A percentile compares a stretch with the other conserved stretches of the same genome.
These are phyloP conservation scores for Suillus discolor DNA, from an alignment of 768 basidiomycete genomes.

Conservation along the genomic window DNA sequence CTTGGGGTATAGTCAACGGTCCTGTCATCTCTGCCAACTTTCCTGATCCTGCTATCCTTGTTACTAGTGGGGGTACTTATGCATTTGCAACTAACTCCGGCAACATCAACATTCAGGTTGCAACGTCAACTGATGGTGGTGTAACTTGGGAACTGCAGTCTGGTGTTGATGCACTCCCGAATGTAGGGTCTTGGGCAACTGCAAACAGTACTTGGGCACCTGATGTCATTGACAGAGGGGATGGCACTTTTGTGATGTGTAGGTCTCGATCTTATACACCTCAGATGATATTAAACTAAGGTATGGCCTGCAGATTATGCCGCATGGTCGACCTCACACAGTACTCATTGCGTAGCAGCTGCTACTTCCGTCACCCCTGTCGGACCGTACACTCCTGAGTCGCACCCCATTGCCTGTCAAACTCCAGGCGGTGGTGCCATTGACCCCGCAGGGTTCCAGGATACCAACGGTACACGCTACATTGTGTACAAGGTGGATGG, in stretches of 20 bases:
- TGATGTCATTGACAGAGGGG: constrained; percentile 19
- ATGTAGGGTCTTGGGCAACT: constrained; percentile 26
- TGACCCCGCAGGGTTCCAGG: constrained; percentile 29
- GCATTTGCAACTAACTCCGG: constrained; percentile 25
- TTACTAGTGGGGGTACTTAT: constrained; percentile 15
- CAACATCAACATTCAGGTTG: constrained; percentile 24
- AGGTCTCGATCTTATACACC: constrained; percentile 3
- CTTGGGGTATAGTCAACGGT: constrained; percentile 13
- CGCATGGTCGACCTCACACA: constrained; percentile 13
- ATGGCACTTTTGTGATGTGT: constrained; percentile 24
- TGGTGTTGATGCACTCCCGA: constrained; percentile 24
- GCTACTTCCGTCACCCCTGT: constrained; percentile 25
- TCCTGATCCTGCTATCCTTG: constrained; percentile 24
- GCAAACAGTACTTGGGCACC: constrained; percentile 23
- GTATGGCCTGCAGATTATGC: constrained; percentile 14
- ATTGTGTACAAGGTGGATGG: constrained; percentile 35
- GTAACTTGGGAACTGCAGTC: constrained; percentile 18
- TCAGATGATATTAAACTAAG: neutral
- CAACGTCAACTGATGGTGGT: constrained; percentile 24
- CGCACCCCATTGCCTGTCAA: constrained; percentile 26
- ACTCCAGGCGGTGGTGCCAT: constrained; percentile 29
- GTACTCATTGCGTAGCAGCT: constrained; percentile 30
- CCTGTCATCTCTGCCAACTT: constrained; percentile 25
- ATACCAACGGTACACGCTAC: constrained; percentile 27
- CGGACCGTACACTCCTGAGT: constrained; percentile 30